Evolutionary conservation across 306 rosid genomes (phyloP), one percentile per base, ranked within the genome.

Genomic region (Argentina anserina): DNA sequence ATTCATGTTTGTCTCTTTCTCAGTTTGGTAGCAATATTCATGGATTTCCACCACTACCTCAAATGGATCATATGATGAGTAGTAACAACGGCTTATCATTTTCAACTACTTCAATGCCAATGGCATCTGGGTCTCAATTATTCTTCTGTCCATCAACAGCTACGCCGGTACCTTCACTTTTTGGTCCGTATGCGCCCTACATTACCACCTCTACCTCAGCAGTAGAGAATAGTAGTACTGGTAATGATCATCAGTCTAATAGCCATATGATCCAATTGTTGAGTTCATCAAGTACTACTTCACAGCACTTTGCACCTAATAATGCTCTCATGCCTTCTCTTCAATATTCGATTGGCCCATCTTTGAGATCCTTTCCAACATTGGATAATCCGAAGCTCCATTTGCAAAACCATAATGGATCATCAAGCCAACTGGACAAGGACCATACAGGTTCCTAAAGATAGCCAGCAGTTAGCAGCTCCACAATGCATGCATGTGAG

Each of bases 1-100:
- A 90, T 79, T 80, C 92, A n/a, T 69, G 47, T 36, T 40, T 91
- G 36, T 83, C 92, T 69, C 77, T 91, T 28, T 83, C 97, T 58
- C 93, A 89, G 62, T 81, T 79, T 78, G 90, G 88, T 80, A 87
- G 89, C 79, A 80, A 81, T 80, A 80, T 81, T 80, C 86, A 84
- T 65, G 96, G 88, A 72, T 83, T 82, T 71, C 75, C 86, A 46
- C 71, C 66, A 45, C 84, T 76, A 45, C 75, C 88, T 1, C 79
- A 81, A 61, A 34, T 72, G 39, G 78, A 67, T 47, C 67, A 77
- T 20, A 33, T 62, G 39, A 73, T 61, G 70, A 49, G 62, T 42
- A 74, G 52, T 62, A 72, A 41, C 23, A 49, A 49, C 36, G 77
- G 40, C 28, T 45, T 77, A 26, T 81, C 75, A 17, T 77, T 82